Evolutionary conservation across 2,329 filamentous ascomycete genomes (phyloP).

Genomic region (Scytalidium sp.): DNA sequence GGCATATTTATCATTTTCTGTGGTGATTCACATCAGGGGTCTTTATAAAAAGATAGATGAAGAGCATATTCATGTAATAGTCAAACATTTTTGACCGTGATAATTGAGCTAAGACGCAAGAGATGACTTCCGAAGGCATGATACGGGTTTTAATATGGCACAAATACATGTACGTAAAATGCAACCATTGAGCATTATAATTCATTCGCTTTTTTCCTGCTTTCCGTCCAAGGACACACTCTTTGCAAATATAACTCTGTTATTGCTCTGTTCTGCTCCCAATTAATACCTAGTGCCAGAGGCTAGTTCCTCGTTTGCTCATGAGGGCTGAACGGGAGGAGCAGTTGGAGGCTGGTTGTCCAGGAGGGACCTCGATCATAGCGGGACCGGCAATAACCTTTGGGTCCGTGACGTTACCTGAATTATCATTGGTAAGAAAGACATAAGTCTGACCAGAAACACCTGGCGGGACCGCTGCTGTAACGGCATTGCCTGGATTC

Average conservation of each 20-base stretch:
- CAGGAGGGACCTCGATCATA: conserved; percentile 29
- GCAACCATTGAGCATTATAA: too few species aligned
- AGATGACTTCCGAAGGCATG: neutral
- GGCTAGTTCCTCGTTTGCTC: neutral
- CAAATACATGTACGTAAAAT: too few species aligned
- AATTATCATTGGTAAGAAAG: conserved; percentile 35
- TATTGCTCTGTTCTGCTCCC: too few species aligned
- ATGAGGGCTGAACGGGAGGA: conserved; percentile 39
- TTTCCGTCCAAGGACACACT: too few species aligned
- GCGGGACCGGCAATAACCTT: conserved; percentile 35
- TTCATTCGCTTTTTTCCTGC: too few species aligned
- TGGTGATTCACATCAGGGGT: neutral
- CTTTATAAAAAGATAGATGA: too few species aligned
- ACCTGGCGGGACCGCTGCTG: conserved; percentile 26
- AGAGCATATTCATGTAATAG: too few species aligned
- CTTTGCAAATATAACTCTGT: too few species aligned
- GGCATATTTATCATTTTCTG: neutral
- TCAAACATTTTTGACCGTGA: too few species aligned
- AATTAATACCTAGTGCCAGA: too few species aligned
- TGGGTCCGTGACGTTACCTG: conserved; percentile 31
- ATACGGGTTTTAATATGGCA: neutral
- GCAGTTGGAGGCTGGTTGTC: conserved; percentile 17
- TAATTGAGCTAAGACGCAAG: neutral
- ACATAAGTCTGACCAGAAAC: conserved; percentile 37
- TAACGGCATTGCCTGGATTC: conserved; percentile 21